A percentile compares a stretch with the other conserved stretches of the same genome.
Conservation (phyloP, 805 yeast genomes). For the Torulaspora quercuum region DNA sequence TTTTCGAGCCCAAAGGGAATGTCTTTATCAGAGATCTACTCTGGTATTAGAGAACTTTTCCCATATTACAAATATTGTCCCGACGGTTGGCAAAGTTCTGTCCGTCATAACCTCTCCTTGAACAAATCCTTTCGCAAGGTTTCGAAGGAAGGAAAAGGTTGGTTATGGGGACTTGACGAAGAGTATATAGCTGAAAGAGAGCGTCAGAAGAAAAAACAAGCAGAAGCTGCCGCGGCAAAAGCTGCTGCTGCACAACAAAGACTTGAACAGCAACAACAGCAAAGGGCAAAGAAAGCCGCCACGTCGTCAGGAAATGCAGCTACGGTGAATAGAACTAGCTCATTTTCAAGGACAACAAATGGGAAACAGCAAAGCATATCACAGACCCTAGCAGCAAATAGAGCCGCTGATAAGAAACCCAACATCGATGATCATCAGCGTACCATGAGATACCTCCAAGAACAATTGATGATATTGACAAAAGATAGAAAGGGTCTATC, state of each 20-base stretch:
- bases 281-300: slow-evolving; percentile 31
- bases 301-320: slow-evolving; percentile 12
- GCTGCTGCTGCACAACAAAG: slow-evolving; percentile 54
- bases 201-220: slow-evolving; percentile 61
- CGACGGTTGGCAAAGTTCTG: slow-evolving; percentile 96
- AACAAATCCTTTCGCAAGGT: slow-evolving; percentile 82
- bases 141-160: slow-evolving; percentile 86
- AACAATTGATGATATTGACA: slow-evolving; percentile 75
- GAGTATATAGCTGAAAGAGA: slow-evolving; percentile 80
- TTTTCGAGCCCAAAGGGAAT: slow-evolving; percentile 67
- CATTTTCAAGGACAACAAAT: slow-evolving; percentile 16
- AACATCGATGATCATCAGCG: slow-evolving; percentile 40
- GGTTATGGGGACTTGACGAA: slow-evolving; percentile 93
- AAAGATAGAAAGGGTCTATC: slow-evolving; percentile 73
- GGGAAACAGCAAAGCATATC: slow-evolving; percentile 38
- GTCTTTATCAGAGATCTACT: slow-evolving; percentile 80
- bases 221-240: slow-evolving; percentile 58
- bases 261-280: slow-evolving; percentile 50
- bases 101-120: slow-evolving; percentile 81
- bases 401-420: slow-evolving; percentile 29
- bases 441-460: slow-evolving; percentile 81
- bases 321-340: slow-evolving; percentile 7
- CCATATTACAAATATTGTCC: slow-evolving; percentile 93
- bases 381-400: slow-evolving; percentile 33
- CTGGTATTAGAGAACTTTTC: slow-evolving; percentile 78